These are phyloP conservation scores for Striga hermonthica DNA, from an alignment of 305 asterid species.

Conservation along the genomic window DNA sequence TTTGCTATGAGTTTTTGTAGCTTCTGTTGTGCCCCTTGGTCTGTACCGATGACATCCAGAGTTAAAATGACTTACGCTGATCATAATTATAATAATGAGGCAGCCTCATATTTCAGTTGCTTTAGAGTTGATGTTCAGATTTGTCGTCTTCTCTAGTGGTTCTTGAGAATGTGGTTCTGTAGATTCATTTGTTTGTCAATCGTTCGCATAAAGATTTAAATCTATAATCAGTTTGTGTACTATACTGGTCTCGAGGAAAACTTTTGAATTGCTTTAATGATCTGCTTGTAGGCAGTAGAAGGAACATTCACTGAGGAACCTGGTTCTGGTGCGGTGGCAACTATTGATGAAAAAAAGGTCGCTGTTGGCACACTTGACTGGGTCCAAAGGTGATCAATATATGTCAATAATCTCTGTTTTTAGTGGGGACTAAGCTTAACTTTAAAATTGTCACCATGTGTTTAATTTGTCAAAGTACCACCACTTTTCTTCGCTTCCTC, in stretches of 20 bases:
- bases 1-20: conserved; percentile 10
- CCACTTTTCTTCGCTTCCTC: conserved; percentile 17
- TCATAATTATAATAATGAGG: conserved; percentile 5
- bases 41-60: background rate
- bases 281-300: conserved; percentile 61
- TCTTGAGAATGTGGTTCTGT: conserved; percentile 17
- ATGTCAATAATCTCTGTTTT: conserved; percentile 25
- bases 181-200: conserved; percentile 1
- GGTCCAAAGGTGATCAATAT: conserved; percentile 67
- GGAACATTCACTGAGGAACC: conserved; percentile 96
- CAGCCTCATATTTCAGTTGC: conserved; percentile 26
- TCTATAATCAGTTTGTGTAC: conserved; percentile 11
- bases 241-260: conserved; percentile 1
- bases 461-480: conserved; percentile 1
- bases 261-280: conserved; percentile 23
- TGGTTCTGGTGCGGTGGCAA: conserved; percentile 95
- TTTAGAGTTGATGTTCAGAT: conserved; percentile 21
- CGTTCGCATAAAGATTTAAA: conserved; percentile 11
- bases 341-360: conserved; percentile 62
- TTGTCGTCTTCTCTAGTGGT: background rate
- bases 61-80: background rate
- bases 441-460: conserved; percentile 5
- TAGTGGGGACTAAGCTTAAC: conserved; percentile 18
- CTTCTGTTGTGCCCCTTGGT: background rate
- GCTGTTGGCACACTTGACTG: conserved; percentile 92